phyloP scores from a whole-genome alignment of 768 basidiomycete genomes.

The Serendipita indica region DNA sequence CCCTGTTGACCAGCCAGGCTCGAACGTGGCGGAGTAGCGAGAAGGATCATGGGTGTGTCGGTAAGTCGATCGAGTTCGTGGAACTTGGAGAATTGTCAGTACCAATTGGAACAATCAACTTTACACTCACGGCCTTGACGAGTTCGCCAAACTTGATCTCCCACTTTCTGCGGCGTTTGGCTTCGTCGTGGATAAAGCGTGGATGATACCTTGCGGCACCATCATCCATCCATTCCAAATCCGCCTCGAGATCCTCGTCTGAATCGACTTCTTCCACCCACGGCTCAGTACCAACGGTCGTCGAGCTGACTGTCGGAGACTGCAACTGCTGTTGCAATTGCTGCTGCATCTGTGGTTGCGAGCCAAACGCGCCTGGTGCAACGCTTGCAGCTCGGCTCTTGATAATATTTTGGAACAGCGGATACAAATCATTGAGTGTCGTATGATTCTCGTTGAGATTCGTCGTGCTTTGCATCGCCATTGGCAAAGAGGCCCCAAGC shows the following conservation, averaged over 20 bases:
- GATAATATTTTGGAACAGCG: neutral
- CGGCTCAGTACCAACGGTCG: neutral
- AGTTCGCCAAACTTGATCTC: conserved; percentile 10
- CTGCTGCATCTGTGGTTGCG: neutral
- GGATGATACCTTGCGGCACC: neutral
- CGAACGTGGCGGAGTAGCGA: conserved; percentile 5
- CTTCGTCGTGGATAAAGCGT: conserved; percentile 3
- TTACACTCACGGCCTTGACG: neutral
- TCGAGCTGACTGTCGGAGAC: no score
- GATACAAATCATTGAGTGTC: neutral
- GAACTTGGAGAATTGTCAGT: neutral
- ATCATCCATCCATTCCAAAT: conserved; percentile 6
- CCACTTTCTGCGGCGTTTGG: conserved; percentile 1
- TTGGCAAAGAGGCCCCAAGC: neutral
- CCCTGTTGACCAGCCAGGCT: neutral
- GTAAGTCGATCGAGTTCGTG: conserved; percentile 4
- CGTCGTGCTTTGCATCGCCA: conserved; percentile 1
- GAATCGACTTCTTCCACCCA: conserved; percentile 8
- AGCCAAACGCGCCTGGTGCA: neutral
- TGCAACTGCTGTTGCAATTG: neutral
- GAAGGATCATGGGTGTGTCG: conserved; percentile 6
- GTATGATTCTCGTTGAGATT: neutral
- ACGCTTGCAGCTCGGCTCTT: conserved; percentile 7
- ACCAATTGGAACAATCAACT: neutral
- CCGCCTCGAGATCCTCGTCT: conserved; percentile 1